Evolutionary conservation across 2,329 filamentous ascomycete genomes (phyloP).

Genomic region (Aureobasidium vineae): DNA sequence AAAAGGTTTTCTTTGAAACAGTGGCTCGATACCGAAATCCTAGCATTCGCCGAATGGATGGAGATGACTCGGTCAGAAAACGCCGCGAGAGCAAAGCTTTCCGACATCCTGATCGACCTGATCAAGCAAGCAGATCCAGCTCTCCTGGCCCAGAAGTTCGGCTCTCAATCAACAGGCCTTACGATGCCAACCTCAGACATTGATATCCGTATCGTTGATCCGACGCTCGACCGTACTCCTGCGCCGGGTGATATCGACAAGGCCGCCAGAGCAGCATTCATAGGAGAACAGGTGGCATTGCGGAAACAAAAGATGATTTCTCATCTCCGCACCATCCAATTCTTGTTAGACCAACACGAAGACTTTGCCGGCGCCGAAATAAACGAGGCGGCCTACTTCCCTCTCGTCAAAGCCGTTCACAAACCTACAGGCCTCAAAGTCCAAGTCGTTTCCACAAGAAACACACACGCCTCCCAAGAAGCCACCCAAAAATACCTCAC

Average conservation of each 20-base stretch:
- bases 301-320: background rate
- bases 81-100: slow-evolving; percentile 39
- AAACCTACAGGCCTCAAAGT: slow-evolving; percentile 50
- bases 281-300: background rate
- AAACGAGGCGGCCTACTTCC: slow-evolving; percentile 38
- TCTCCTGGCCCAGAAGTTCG: slow-evolving; percentile 46
- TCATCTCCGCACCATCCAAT: background rate
- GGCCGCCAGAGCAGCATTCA: background rate
- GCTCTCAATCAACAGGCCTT: slow-evolving; percentile 55
- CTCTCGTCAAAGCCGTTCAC: slow-evolving; percentile 48
- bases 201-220: slow-evolving; percentile 45
- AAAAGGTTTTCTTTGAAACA: slow-evolving; percentile 22
- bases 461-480: slow-evolving; percentile 40
- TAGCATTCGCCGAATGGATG: slow-evolving; percentile 47
- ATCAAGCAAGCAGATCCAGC: slow-evolving; percentile 33
- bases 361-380: slow-evolving; percentile 30
- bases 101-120: slow-evolving; percentile 37
- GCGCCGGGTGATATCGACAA: background rate
- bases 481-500: slow-evolving; percentile 49
- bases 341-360: slow-evolving; percentile 2
- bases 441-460: slow-evolving; percentile 51
- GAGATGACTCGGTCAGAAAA: slow-evolving; percentile 47
- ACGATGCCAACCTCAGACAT: slow-evolving; percentile 55
- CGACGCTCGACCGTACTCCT: background rate
- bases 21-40: slow-evolving; percentile 49